Conservation (phyloP, 2,329 filamentous ascomycete genomes). For the Botrytis medusae region DNA sequence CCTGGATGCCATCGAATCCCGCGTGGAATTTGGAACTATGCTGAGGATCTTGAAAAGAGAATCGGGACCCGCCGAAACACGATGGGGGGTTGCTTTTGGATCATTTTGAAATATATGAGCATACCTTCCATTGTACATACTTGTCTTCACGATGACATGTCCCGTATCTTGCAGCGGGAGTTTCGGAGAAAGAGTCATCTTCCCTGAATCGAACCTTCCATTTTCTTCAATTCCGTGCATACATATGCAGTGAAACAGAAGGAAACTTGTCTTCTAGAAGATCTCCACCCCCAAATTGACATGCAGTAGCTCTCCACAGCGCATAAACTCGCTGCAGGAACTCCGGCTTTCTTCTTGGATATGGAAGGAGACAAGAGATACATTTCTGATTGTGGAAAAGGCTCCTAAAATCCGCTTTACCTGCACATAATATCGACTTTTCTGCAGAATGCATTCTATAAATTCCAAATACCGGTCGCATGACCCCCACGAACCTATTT, state of each 20-base stretch:
- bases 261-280: slow-evolving; percentile 14
- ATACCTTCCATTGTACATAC: neutral
- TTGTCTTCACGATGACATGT: neutral
- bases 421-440: neutral
- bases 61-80: neutral
- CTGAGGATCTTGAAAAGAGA: neutral
- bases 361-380: slow-evolving; percentile 10
- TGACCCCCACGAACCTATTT: slow-evolving; percentile 18
- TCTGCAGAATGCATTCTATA: neutral
- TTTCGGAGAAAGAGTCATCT: neutral
- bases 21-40: neutral
- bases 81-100: neutral
- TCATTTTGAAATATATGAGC: neutral
- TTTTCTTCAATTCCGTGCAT: neutral
- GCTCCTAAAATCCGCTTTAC: neutral
- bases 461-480: neutral
- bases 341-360: slow-evolving; percentile 2
- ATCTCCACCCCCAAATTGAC: slow-evolving; percentile 2
- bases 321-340: neutral
- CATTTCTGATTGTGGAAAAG: neutral
- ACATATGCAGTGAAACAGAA: slow-evolving; percentile 21
- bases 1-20: neutral
- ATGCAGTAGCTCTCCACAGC: slow-evolving; percentile 1
- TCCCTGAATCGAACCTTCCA: neutral
- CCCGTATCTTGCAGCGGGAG: neutral